These are phyloP conservation scores for Suillus tomentosus DNA, from an alignment of 768 basidiomycete genomes.

Conservation along the genomic window DNA sequence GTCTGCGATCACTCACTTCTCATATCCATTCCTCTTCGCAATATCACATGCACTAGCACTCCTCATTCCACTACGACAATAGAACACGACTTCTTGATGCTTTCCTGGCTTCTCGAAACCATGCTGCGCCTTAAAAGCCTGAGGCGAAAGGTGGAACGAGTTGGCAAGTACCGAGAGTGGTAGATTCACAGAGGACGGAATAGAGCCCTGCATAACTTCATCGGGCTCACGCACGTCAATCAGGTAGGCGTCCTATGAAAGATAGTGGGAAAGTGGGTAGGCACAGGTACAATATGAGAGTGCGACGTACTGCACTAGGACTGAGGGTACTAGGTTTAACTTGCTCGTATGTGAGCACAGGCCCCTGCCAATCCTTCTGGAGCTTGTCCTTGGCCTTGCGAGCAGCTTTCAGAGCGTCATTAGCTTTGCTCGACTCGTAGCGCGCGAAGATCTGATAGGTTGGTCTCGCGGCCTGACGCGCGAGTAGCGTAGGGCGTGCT, in stretches of 20 bases:
- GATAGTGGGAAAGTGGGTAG: conserved; percentile 13
- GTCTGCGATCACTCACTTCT: conserved; percentile 53
- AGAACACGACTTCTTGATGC: conserved; percentile 81
- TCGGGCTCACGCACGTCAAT: conserved; percentile 94
- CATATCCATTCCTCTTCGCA: conserved; percentile 79
- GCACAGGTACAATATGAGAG: conserved; percentile 11
- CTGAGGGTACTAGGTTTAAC: conserved; percentile 77
- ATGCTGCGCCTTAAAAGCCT: conserved; percentile 59
- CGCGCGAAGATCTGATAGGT: conserved; percentile 27
- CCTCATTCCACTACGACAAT: conserved; percentile 87
- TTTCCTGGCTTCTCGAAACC: conserved; percentile 75
- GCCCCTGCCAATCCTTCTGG: conserved; percentile 77
- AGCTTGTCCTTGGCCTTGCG: conserved; percentile 36
- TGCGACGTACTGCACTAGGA: conserved; percentile 58
- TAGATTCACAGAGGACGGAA: conserved; percentile 89
- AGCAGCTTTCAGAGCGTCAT: conserved; percentile 32
- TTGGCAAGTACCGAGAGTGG: conserved; percentile 78
- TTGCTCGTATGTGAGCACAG: conserved; percentile 74
- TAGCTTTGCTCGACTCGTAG: conserved; percentile 36
- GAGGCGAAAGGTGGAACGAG: conserved; percentile 58
- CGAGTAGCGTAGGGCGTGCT: conserved; percentile 15
- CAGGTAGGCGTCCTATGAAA: conserved; percentile 61
- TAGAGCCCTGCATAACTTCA: conserved; percentile 89
- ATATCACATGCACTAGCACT: conserved; percentile 82
- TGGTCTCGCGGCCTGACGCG: conserved; percentile 13